Conservation (phyloP, 163 green algal genomes). For the Prototheca wickerhamii region DNA sequence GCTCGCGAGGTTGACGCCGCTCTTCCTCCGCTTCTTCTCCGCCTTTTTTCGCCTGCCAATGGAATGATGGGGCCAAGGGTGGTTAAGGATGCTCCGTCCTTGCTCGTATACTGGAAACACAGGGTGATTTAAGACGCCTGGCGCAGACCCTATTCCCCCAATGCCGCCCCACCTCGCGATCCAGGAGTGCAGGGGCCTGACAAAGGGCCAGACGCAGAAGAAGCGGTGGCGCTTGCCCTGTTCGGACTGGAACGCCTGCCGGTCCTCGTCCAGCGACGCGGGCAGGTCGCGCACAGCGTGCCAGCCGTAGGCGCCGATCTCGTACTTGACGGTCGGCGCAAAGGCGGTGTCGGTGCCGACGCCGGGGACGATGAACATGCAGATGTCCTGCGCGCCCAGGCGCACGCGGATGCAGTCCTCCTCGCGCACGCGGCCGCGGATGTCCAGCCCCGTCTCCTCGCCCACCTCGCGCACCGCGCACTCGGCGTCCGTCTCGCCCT, state of each 20-base stretch:
- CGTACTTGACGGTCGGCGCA: slow-evolving; percentile 38
- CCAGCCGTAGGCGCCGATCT: slow-evolving; percentile 73
- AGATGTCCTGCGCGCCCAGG: slow-evolving; percentile 42
- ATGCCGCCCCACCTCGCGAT: slow-evolving; percentile 30
- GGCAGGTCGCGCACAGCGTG: slow-evolving; percentile 59
- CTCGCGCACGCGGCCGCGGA: slow-evolving; percentile 38
- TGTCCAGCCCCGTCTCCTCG: slow-evolving; percentile 79
- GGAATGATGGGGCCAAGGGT: too few relatives aligned
- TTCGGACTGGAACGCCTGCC: slow-evolving; percentile 40
- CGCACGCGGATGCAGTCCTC: slow-evolving; percentile 54
- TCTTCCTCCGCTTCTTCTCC: too few relatives aligned
- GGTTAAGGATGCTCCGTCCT: too few relatives aligned
- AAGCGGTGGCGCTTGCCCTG: slow-evolving; percentile 58
- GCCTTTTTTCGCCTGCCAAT: too few relatives aligned
- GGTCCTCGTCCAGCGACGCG: slow-evolving; percentile 45
- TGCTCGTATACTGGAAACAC: too few relatives aligned
- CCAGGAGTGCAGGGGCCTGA: slow-evolving; percentile 39
- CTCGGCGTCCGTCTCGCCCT: slow-evolving; percentile 53
- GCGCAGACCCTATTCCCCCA: too few relatives aligned
- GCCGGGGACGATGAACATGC: slow-evolving; percentile 14
- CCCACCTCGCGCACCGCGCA: slow-evolving; percentile 76
- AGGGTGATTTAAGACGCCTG: too few relatives aligned
- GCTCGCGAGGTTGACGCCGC: too few relatives aligned
- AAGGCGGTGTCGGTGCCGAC: slow-evolving; percentile 40
- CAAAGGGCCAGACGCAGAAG: slow-evolving; percentile 50